Evolutionary conservation across 495 filamentous ascomycete species (phyloP), one percentile per base, ranked within the genome.

Genomic region (Penicillium paxilli): DNA sequence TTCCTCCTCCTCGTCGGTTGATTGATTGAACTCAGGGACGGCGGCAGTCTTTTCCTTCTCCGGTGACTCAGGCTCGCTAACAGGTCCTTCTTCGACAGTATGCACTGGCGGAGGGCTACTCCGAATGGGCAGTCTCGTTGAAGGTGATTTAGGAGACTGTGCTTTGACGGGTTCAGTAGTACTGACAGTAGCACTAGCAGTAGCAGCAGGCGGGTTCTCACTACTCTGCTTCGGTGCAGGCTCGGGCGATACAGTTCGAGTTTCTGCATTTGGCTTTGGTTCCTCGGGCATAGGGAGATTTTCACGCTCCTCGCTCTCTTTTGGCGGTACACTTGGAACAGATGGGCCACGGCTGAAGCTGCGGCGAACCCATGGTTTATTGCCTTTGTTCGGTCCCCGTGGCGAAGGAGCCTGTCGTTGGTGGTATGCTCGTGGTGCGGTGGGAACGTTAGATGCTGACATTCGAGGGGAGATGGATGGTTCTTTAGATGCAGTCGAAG

Each of bases 301-400:
- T 33, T 72, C 63, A n/a, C 72, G 68, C 44, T 82, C 79, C 20
- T 61, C 69, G 49, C 54, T 71, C 50, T 54, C 78, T 10, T 79
- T 54, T 53, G 69, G 40, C 54, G 72, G 51, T 55, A 72, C 32
- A 22, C 40, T 40, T 49, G 75, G 54, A 73, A 59, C 51, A 17
- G 68, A 52, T 2, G 66, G 64, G 0, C 62, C 63, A 30, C 70
- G 67, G 26, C 49, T 56, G 38, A 71, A 77, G 16, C 66, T 72
- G 5, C 83, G 78, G 44, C 83, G 85, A 49, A 83, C 77, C 84
- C 84, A 87, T 61, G 81, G 82, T 49, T 85, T 86, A 53, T 78
- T 84, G 58, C 49, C 62, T 51, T 70, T 81, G 17, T 47, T 52
- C 10, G 35, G 69, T 30, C 73, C 71, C 9, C 73, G 66, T 3